phyloP scores from a whole-genome alignment of 192 early-diverging fungal genomes.

The Coemansia sp. region DNA sequence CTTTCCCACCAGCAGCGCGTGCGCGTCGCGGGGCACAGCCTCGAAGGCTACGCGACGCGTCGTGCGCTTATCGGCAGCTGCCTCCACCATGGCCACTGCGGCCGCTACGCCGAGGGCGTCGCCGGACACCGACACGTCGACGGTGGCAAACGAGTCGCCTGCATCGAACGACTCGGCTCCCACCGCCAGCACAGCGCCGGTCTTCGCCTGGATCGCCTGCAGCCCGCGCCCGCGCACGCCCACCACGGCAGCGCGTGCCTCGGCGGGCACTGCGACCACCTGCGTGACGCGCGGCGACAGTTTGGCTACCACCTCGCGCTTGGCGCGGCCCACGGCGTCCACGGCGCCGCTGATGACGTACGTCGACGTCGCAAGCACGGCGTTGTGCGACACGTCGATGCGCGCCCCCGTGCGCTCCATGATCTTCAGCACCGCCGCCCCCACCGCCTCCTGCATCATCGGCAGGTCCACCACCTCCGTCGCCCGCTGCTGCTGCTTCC shows the following conservation, averaged over 20 bases:
- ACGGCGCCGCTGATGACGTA: constrained; percentile 82
- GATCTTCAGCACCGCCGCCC: constrained; percentile 62
- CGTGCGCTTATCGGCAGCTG: constrained; percentile 75
- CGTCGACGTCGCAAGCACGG: constrained; percentile 68
- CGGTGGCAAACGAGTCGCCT: constrained; percentile 60
- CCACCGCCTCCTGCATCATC: constrained; percentile 44
- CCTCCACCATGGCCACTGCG: constrained; percentile 84
- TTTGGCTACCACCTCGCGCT: constrained; percentile 72
- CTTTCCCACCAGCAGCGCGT: constrained; percentile 84
- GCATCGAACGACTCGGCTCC: constrained; percentile 54
- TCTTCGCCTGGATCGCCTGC: constrained; percentile 70
- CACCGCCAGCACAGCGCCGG: constrained; percentile 74
- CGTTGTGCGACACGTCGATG: constrained; percentile 83
- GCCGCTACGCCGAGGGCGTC: constrained; percentile 77
- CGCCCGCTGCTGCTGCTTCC: constrained; percentile 36
- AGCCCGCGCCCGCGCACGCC: constrained; percentile 82
- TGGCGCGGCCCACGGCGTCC: constrained; percentile 76
- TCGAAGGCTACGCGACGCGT: constrained; percentile 67
- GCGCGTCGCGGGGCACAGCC: constrained; percentile 67
- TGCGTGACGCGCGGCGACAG: constrained; percentile 68
- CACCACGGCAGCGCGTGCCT: constrained; percentile 78
- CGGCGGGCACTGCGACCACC: constrained; percentile 69
- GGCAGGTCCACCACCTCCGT: constrained; percentile 60
- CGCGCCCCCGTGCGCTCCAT: constrained; percentile 68
- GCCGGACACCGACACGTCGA: constrained; percentile 74